Percentiles rank a stretch among this genome's conserved stretches.
phyloP scores from a whole-genome alignment of 2,329 filamentous ascomycete genomes.

The Colletotrichum truncatum region DNA sequence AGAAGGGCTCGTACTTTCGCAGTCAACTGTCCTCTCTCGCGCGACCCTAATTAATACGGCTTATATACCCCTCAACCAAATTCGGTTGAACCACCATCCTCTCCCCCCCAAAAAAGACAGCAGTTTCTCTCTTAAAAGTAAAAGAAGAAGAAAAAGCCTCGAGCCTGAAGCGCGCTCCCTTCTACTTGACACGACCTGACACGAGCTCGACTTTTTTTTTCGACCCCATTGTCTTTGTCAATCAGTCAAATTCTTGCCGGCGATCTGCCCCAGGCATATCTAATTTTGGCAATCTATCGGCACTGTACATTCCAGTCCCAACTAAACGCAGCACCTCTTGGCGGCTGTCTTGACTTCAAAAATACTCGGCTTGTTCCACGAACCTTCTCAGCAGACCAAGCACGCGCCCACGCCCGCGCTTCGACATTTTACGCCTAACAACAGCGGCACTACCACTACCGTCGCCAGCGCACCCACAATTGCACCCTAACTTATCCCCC shows the following conservation, averaged over 20 bases:
- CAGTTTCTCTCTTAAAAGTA: too few relatives aligned
- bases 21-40: background rate
- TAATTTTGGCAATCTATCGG: constrained; percentile 19
- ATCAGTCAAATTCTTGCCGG: constrained; percentile 21
- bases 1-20: background rate
- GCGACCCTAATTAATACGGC: constrained; percentile 18
- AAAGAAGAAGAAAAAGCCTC: background rate
- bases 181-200: constrained; percentile 24
- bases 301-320: constrained; percentile 22
- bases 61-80: background rate
- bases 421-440: constrained; percentile 21
- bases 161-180: constrained; percentile 15
- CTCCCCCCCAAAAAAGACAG: background rate
- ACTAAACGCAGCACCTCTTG: background rate
- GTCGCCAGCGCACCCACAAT: constrained; percentile 7
- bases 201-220: constrained; percentile 17
- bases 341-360: background rate
- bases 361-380: constrained; percentile 11
- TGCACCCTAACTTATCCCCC: constrained; percentile 15
- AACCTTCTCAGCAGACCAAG: constrained; percentile 17
- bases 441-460: constrained; percentile 2
- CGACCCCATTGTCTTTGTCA: constrained; percentile 22
- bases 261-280: constrained; percentile 8
- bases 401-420: constrained; percentile 9
- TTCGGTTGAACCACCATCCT: background rate